phyloP scores from a whole-genome alignment of 2,329 filamentous ascomycete genomes.

The Akanthomyces dipterigenus region DNA sequence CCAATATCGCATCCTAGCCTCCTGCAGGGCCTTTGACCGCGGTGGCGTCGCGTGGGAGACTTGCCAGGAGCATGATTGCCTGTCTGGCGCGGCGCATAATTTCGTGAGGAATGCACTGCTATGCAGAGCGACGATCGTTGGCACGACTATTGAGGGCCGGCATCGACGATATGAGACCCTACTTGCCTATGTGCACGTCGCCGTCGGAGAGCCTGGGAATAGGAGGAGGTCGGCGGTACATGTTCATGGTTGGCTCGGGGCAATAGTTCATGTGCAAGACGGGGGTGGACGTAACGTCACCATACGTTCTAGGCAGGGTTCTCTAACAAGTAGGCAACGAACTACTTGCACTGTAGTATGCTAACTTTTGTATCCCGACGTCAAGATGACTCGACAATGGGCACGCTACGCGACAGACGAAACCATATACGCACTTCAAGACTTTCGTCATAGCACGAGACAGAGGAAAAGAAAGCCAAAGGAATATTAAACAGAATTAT shows the following conservation, averaged over 20 bases:
- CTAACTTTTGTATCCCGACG: not conserved
- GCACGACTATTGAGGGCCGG: not conserved
- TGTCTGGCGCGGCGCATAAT: not conserved
- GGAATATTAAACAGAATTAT: no score
- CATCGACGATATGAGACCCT: not conserved
- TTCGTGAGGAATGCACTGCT: not conserved
- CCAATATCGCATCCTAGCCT: not conserved
- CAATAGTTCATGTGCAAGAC: not conserved
- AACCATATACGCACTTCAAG: not conserved
- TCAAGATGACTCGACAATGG: not conserved
- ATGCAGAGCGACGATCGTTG: constrained; percentile 1
- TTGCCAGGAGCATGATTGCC: not conserved
- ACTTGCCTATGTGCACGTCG: not conserved
- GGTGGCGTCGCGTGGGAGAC: not conserved
- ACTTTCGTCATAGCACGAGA: not conserved
- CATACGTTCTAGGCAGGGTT: not conserved
- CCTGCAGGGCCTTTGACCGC: not conserved
- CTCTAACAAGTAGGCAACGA: not conserved
- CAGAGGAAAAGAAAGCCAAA: no score
- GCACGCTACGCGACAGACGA: not conserved
- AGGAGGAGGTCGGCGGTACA: not conserved
- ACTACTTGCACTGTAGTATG: not conserved
- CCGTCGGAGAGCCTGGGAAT: not conserved
- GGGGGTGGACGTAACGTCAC: constrained; percentile 8
- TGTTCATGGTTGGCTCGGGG: constrained; percentile 2